A percentile compares a stretch with the other conserved stretches of the same genome.
These are phyloP conservation scores for Hygrophila difformis DNA, from an alignment of 257 asterid species.

Conservation along the genomic window DNA sequence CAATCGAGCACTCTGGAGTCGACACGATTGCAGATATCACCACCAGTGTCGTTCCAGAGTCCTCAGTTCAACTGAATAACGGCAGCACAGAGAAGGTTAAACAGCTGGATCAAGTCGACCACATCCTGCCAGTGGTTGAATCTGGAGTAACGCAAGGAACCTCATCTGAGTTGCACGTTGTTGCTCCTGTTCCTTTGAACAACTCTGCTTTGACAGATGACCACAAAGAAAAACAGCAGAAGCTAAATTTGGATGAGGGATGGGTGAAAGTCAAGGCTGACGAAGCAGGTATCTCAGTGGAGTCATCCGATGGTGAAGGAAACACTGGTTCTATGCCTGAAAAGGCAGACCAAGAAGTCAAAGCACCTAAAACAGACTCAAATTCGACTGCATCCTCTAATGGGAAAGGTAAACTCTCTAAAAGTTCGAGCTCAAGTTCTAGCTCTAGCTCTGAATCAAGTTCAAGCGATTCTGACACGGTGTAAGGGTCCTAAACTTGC, in stretches of 20 bases:
- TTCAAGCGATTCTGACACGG: slow-evolving; percentile 38
- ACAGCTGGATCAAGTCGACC: slow-evolving; percentile 19
- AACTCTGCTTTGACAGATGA: slow-evolving; percentile 2
- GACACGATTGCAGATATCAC: slow-evolving; percentile 14
- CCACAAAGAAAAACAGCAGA: background rate
- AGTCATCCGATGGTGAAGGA: slow-evolving; percentile 16
- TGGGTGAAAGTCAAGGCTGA: background rate
- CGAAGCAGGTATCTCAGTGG: background rate
- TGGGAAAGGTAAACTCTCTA: slow-evolving; percentile 27
- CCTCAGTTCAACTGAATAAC: slow-evolving; percentile 16
- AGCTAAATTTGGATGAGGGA: background rate
- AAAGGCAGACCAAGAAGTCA: slow-evolving; percentile 4
- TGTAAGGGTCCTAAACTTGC: slow-evolving; percentile 15
- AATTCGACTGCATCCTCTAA: slow-evolving; percentile 18
- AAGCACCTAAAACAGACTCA: slow-evolving; percentile 20
- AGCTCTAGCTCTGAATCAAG: too few species aligned
- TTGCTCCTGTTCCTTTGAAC: slow-evolving; percentile 20
- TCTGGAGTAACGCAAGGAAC: slow-evolving; percentile 10
- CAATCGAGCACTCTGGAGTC: background rate
- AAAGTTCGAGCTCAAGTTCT: too few species aligned
- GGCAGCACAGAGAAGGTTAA: slow-evolving; percentile 9
- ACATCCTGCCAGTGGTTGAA: slow-evolving; percentile 17
- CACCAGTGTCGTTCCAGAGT: slow-evolving; percentile 13
- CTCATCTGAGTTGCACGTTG: slow-evolving; percentile 20
- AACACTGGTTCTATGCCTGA: slow-evolving; percentile 8